Conservation (phyloP, 1,139 yeast genomes). For the Yamadazyma conglobata region DNA sequence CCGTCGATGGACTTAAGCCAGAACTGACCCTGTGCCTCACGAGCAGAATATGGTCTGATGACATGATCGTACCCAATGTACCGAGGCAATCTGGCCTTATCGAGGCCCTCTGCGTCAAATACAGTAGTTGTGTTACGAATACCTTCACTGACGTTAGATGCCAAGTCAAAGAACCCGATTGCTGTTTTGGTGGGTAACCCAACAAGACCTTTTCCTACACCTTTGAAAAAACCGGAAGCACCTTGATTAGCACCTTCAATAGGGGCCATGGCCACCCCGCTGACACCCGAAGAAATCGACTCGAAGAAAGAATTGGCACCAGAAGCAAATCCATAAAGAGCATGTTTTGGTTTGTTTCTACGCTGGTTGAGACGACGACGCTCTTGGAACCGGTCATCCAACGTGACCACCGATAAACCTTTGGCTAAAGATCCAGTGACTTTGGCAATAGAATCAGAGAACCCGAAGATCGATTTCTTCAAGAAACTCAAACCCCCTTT, state of each 20-base stretch:
- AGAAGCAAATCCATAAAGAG: slow-evolving; percentile 77
- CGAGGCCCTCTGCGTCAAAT: slow-evolving; percentile 76
- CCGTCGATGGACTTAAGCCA: slow-evolving; percentile 86
- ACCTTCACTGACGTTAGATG: slow-evolving; percentile 91
- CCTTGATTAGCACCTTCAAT: slow-evolving; percentile 84
- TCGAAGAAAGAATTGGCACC: slow-evolving; percentile 91
- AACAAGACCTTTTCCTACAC: slow-evolving; percentile 89
- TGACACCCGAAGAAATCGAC: slow-evolving; percentile 80
- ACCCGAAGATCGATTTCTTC: slow-evolving; percentile 91
- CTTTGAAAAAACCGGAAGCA: slow-evolving; percentile 86
- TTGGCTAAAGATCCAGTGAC: slow-evolving; percentile 93
- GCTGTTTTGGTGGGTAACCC: slow-evolving; percentile 97
- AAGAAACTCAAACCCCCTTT: slow-evolving; percentile 93
- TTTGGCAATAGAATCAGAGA: slow-evolving; percentile 89
- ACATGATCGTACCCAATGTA: slow-evolving; percentile 67
- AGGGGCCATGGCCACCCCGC: slow-evolving; percentile 90
- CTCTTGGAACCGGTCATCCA: slow-evolving; percentile 83
- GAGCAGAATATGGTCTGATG: slow-evolving; percentile 68
- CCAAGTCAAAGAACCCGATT: slow-evolving; percentile 89
- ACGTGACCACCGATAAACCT: slow-evolving; percentile 86
- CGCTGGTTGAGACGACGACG: slow-evolving; percentile 70
- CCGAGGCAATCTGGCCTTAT: slow-evolving; percentile 80
- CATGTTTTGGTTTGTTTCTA: slow-evolving; percentile 80
- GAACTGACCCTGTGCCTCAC: slow-evolving; percentile 92
- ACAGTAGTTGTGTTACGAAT: slow-evolving; percentile 90